phyloP scores from a whole-genome alignment of 352 stramenopile species.

The Phytopythium boreale region DNA sequence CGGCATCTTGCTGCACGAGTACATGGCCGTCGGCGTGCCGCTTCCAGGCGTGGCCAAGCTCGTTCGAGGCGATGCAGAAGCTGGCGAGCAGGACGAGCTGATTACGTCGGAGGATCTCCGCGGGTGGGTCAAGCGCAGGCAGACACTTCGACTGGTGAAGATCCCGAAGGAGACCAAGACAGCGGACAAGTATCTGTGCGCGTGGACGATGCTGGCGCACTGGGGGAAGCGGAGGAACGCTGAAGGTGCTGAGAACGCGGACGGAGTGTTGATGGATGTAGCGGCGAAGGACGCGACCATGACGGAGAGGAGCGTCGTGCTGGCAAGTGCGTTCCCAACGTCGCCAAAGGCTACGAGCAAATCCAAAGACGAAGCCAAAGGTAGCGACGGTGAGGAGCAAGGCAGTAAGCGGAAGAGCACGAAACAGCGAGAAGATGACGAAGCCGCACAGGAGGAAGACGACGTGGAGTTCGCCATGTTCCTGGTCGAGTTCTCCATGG shows the following conservation, averaged over 20 bases:
- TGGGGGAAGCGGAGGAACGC: constrained; percentile 17
- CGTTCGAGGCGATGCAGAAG: constrained; percentile 1
- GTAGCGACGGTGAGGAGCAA: neutral
- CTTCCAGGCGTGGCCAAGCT: constrained; percentile 42
- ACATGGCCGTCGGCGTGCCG: constrained; percentile 58
- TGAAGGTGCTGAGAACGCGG: neutral
- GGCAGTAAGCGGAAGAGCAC: constrained; percentile 4
- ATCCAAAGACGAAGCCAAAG: neutral
- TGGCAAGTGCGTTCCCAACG: neutral
- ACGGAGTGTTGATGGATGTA: constrained; percentile 6
- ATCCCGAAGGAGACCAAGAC: constrained; percentile 6
- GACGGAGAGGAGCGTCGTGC: neutral
- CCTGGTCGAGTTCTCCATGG: constrained; percentile 67
- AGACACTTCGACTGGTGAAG: constrained; percentile 37
- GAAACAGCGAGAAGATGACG: constrained; percentile 12
- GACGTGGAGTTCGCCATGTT: constrained; percentile 57
- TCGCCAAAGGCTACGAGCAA: neutral
- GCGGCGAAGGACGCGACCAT: neutral
- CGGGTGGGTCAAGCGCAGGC: constrained; percentile 46
- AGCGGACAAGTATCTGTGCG: constrained; percentile 12
- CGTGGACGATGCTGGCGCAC: constrained; percentile 27
- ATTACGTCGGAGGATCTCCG: constrained; percentile 48
- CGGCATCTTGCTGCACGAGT: constrained; percentile 51
- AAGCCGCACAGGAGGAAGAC: constrained; percentile 16
- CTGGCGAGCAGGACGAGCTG: constrained; percentile 25